phyloP scores from a whole-genome alignment of 768 basidiomycete species.

The Phlegmacium glaucopus region DNA sequence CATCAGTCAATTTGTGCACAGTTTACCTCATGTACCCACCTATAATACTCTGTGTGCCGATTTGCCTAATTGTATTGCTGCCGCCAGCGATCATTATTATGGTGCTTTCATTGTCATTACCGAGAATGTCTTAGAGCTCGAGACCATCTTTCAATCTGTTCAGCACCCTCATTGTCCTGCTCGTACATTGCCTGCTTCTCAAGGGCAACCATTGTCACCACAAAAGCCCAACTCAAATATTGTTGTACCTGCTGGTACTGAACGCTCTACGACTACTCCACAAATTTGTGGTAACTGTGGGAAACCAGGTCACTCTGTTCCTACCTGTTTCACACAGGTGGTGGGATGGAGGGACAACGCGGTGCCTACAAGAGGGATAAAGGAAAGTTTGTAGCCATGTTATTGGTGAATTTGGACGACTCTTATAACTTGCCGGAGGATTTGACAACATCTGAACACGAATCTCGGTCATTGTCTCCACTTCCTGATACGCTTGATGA shows the following conservation, averaged over 20 bases:
- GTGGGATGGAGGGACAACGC: neutral
- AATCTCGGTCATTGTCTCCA: neutral
- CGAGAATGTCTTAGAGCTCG: neutral
- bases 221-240: too few species aligned
- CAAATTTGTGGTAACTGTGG: neutral
- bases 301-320: neutral
- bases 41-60: neutral
- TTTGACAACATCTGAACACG: neutral
- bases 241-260: too few species aligned
- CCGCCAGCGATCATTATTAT: neutral
- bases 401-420: neutral
- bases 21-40: neutral
- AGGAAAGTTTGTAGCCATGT: neutral
- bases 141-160: neutral
- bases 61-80: neutral
- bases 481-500: neutral
- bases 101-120: neutral
- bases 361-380: neutral
- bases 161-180: neutral
- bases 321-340: slow-evolving; percentile 1
- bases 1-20: neutral
- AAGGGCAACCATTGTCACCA: too few species aligned
- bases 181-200: too few species aligned
- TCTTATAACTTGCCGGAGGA: neutral
- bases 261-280: too few species aligned